Evolutionary conservation across 208 protist species (phyloP).

Genomic region (Crithidia bombi): DNA sequence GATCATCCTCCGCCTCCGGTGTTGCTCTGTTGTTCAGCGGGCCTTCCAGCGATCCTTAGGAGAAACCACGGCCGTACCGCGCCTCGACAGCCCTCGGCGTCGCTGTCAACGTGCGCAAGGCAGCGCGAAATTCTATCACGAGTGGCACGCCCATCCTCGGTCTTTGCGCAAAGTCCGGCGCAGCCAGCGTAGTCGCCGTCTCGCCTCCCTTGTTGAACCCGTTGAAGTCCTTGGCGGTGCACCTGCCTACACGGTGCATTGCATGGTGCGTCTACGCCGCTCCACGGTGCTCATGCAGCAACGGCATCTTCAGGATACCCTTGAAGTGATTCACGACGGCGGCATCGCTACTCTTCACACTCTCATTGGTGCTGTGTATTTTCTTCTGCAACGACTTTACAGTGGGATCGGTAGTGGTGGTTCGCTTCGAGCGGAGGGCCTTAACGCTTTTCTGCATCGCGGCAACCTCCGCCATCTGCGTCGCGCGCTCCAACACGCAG

Average conservation of each 20-base stretch:
- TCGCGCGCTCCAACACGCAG: neutral
- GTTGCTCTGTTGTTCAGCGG: neutral
- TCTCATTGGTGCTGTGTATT: neutral
- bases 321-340: neutral
- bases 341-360: neutral
- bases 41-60: neutral
- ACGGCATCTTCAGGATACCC: neutral
- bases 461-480: neutral
- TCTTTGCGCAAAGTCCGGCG: neutral
- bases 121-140: neutral
- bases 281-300: neutral
- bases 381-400: neutral
- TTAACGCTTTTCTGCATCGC: neutral
- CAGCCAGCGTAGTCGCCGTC: neutral
- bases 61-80: neutral
- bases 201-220: neutral
- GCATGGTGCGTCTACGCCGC: neutral
- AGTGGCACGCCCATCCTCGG: slow-evolving; percentile 6
- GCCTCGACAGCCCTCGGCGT: neutral
- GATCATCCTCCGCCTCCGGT: neutral
- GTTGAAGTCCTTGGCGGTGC: neutral
- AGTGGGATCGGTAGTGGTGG: neutral
- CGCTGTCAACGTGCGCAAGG: neutral
- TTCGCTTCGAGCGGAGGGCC: neutral
- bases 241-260: neutral